These are phyloP conservation scores for Zopfia rhizophila DNA, from an alignment of 2,329 filamentous ascomycete genomes.

Conservation along the genomic window DNA sequence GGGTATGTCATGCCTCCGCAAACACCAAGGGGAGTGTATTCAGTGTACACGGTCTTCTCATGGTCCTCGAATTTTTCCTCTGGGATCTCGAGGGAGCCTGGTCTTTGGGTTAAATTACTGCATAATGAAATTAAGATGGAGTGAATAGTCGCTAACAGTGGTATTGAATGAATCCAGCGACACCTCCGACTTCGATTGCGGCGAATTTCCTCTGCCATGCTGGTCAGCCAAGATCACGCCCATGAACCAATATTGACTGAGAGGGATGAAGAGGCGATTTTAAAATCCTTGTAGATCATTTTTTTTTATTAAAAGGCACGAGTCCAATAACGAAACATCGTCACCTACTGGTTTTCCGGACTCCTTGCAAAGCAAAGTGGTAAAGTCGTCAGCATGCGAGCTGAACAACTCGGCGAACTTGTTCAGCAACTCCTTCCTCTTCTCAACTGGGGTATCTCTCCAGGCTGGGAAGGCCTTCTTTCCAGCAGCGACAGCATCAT, in stretches of 20 bases:
- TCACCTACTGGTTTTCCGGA: constrained; percentile 48
- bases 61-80: constrained; percentile 57
- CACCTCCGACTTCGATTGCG: constrained; percentile 51
- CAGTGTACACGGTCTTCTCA: constrained; percentile 58
- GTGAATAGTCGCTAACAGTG: constrained; percentile 41
- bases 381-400: constrained; percentile 43
- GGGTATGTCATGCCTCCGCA: constrained; percentile 43
- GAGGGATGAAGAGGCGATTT: neutral
- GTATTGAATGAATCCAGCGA: constrained; percentile 50
- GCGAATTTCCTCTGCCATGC: constrained; percentile 51
- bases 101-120: no score
- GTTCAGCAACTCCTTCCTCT: constrained; percentile 44
- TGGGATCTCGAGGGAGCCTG: constrained; percentile 41
- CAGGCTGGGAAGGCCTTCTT: constrained; percentile 61
- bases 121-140: no score
- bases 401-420: constrained; percentile 38
- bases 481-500: constrained; percentile 61
- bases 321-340: neutral
- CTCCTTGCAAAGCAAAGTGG: constrained; percentile 46
- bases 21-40: constrained; percentile 60
- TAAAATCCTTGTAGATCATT: no score
- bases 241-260: neutral
- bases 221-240: neutral
- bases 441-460: constrained; percentile 48
- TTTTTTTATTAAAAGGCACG: no score